Percentiles rank a stretch among this genome's conserved stretches.
phyloP scores from a whole-genome alignment of 2,329 filamentous ascomycete species.

The Penicillium sumatraense region DNA sequence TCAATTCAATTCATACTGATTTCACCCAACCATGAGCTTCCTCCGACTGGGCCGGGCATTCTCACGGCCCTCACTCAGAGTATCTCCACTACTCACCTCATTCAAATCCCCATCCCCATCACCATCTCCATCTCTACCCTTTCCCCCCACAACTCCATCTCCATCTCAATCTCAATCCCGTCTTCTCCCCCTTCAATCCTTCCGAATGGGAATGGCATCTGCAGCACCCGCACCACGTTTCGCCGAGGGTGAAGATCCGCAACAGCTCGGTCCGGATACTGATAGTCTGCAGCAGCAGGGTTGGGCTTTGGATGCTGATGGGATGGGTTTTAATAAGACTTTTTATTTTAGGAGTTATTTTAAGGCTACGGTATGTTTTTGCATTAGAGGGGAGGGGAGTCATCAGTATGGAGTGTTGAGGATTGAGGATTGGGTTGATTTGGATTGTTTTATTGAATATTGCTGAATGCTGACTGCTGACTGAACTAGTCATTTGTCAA shows the following conservation, averaged over 20 bases:
- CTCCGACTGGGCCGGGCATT: background rate
- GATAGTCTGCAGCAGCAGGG: conserved; percentile 32
- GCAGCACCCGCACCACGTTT: conserved; percentile 28
- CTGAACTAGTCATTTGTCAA: conserved; percentile 41
- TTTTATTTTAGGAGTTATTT: conserved; percentile 46
- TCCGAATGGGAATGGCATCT: conserved; percentile 22
- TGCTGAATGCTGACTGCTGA: too few relatives aligned
- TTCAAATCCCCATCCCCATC: background rate
- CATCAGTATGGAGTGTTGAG: too few relatives aligned
- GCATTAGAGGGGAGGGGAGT: too few relatives aligned
- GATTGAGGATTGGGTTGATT: too few relatives aligned
- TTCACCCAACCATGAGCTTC: background rate
- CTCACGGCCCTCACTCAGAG: background rate
- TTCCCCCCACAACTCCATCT: background rate
- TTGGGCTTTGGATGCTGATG: conserved; percentile 40
- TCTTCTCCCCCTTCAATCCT: background rate
- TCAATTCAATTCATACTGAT: too few relatives aligned
- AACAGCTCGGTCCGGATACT: conserved; percentile 28
- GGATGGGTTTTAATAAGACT: conserved; percentile 42
- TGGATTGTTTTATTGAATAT: too few relatives aligned
- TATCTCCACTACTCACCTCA: background rate
- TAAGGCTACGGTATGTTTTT: conserved; percentile 43
- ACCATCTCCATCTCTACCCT: background rate
- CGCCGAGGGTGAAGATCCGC: conserved; percentile 35
- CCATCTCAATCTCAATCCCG: background rate